Evolutionary conservation across 306 rosid genomes (phyloP), one percentile per base, ranked within the genome.

Genomic region (Quillaja saponaria): DNA sequence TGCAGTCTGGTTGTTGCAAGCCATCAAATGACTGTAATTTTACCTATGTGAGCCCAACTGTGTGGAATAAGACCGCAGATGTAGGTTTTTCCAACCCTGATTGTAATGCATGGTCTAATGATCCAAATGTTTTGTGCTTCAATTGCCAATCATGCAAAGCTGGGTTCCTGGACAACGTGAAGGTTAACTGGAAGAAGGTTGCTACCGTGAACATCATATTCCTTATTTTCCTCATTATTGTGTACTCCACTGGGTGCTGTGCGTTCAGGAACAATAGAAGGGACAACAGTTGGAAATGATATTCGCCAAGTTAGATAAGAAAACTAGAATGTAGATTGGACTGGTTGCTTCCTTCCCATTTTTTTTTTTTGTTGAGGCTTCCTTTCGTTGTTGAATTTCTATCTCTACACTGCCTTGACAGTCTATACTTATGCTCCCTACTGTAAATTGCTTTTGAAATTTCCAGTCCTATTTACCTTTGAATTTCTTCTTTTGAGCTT

Each of bases 1-100:
- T 58, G 78, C 82, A 91, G 96, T 74, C 91, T 55, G 97, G 97
- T 55, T 91, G 96, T 61, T 91, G 96, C 21, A 91, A 86, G 77
- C 97, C 97, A 40, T 13, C 95, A 0, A 58, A 71, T 4, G 78
- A 61, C 5, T 91, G 97, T 8, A 8, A 53, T 5, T 90, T 77
- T 53, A 14, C 4, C 5, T 87, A 79, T 55, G 35, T 1, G 18
- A 17, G 18, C 25, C 84, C 96, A 13, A 80, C 77, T 0, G 13
- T 11, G 0, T 90, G 97, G 97, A 76, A 0, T 0, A 74, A 49
- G 5, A 0, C 67, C 0, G 4, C 4, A 14, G 14, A 10, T 34
- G n/a, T 4, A 1, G 0, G n/a, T 17, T 7, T 20, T 14, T 0
- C 45, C 41, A 73, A 75, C 52, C 49, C 79, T 7, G 95, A 91